phyloP scores from a whole-genome alignment of 371 early-diverging fungal genomes.

The Vairimorpha necatrix region DNA sequence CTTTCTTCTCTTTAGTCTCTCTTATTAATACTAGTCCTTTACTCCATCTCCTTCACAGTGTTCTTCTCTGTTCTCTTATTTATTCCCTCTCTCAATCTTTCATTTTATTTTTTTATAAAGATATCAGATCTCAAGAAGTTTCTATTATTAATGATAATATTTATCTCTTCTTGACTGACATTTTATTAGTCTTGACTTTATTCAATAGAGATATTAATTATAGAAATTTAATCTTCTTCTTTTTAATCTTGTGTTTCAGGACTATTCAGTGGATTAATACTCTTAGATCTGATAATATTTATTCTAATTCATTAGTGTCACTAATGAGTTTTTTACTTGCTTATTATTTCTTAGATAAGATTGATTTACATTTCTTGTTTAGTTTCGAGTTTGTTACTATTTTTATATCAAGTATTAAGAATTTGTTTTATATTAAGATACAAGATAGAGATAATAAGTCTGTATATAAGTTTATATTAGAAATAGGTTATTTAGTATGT shows the following conservation, averaged over 20 bases:
- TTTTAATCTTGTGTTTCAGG: constrained; percentile 51
- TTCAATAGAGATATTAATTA: constrained; percentile 58
- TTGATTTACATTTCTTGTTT: constrained; percentile 51
- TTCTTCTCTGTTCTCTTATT: constrained; percentile 46
- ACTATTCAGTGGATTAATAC: constrained; percentile 51
- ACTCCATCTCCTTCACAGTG: constrained; percentile 57
- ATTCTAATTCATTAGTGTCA: constrained; percentile 9
- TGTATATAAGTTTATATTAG: constrained; percentile 40
- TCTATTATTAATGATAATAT: constrained; percentile 55
- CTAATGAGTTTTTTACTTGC: constrained; percentile 3
- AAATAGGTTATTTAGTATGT: constrained; percentile 43
- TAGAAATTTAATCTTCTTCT: constrained; percentile 50
- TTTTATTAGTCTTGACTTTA: constrained; percentile 52
- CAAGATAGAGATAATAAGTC: background rate
- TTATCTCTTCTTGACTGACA: constrained; percentile 52
- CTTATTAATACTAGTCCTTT: constrained; percentile 41
- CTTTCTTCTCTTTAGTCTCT: constrained; percentile 35
- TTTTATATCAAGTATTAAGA: constrained; percentile 42
- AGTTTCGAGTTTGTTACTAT: constrained; percentile 56
- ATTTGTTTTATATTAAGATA: constrained; percentile 1
- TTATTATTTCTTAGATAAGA: constrained; percentile 5
- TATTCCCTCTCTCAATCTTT: constrained; percentile 31
- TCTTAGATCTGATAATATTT: constrained; percentile 28
- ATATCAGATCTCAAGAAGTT: constrained; percentile 49
- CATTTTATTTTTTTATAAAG: constrained; percentile 27